Conservation (phyloP, 2,329 filamentous ascomycete genomes). For the Drechslerella coelobrocha region DNA sequence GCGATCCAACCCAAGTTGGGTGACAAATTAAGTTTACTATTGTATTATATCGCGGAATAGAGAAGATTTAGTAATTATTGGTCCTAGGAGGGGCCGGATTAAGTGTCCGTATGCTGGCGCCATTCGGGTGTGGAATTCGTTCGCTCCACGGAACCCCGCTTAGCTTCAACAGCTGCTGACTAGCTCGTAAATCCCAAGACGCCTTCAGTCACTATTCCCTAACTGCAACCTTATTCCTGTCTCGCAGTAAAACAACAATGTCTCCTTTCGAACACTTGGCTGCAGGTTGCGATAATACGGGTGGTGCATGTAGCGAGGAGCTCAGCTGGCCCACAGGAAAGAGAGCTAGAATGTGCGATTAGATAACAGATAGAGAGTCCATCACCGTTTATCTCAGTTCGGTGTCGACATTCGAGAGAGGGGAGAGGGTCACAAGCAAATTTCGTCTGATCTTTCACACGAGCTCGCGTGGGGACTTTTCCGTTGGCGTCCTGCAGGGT, state of each 20-base stretch:
- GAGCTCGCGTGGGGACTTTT: constrained; percentile 36
- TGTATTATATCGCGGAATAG: too few relatives aligned
- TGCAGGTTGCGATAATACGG: not conserved
- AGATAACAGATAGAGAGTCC: not conserved
- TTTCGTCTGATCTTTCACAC: constrained; percentile 49
- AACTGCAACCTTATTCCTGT: too few relatives aligned
- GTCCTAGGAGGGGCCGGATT: too few relatives aligned
- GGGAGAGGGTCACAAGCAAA: constrained; percentile 39
- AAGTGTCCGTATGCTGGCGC: too few relatives aligned
- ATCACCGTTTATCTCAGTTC: not conserved
- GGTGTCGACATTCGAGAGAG: not conserved
- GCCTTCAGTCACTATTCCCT: too few relatives aligned
- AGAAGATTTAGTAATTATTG: too few relatives aligned
- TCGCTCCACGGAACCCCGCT: too few relatives aligned
- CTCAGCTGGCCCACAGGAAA: not conserved
- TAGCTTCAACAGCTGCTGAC: too few relatives aligned
- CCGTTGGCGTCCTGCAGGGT: constrained; percentile 5
- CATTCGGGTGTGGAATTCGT: too few relatives aligned
- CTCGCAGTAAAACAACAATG: not conserved
- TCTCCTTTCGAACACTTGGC: not conserved
- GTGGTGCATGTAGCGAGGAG: not conserved
- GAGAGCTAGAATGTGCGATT: not conserved
- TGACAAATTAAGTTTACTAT: too few relatives aligned
- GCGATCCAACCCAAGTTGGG: too few relatives aligned
- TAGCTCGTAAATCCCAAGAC: too few relatives aligned